These are phyloP conservation scores for Tausonia pullulans DNA, from an alignment of 1,284 basidiomycete genomes.

Conservation along the genomic window DNA sequence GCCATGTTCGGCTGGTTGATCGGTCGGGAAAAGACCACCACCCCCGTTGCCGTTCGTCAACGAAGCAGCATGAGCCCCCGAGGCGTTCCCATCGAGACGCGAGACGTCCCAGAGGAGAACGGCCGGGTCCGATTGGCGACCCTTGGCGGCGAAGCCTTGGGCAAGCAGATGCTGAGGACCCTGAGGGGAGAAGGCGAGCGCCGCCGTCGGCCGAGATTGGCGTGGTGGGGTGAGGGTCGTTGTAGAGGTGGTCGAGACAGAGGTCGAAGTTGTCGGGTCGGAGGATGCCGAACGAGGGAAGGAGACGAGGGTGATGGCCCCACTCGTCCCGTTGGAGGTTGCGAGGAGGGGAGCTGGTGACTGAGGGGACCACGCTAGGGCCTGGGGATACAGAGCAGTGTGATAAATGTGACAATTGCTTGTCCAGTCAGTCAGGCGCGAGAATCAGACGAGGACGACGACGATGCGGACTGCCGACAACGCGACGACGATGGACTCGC, in stretches of 20 bases:
- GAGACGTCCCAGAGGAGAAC: conserved; percentile 14
- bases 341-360: conserved; percentile 1
- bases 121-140: conserved; percentile 2
- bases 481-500: not conserved
- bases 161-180: conserved; percentile 7
- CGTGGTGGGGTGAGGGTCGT: conserved; percentile 1
- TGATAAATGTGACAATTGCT: not conserved
- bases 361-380: conserved; percentile 15
- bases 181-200: conserved; percentile 12
- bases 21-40: not conserved
- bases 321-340: not conserved
- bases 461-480: not conserved
- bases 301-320: conserved; percentile 3
- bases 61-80: not conserved
- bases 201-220: conserved; percentile 3
- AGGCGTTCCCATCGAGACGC: not conserved
- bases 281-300: not conserved
- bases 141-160: conserved; percentile 11
- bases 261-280: not conserved
- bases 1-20: not conserved
- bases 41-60: not conserved
- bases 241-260: not conserved
- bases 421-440: not conserved
- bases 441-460: not conserved
- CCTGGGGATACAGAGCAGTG: not conserved